Percentiles rank a stretch among this genome's conserved stretches.
phyloP scores from a whole-genome alignment of 371 early-diverging fungal genomes.

The Mucor indicus region DNA sequence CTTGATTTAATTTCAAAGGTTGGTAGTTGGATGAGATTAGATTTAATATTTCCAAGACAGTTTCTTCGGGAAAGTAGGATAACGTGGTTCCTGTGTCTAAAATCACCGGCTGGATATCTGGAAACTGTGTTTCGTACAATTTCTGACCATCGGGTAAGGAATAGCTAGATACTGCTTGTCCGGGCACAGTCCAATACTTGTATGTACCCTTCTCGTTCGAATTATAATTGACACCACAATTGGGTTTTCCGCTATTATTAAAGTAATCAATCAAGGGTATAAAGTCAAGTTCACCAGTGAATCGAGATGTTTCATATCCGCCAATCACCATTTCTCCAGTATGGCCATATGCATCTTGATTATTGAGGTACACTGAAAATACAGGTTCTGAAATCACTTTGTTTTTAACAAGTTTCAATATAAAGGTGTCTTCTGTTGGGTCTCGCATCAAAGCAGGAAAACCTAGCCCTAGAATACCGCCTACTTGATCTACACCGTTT shows the following conservation, averaged over 20 bases:
- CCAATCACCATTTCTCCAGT: slow-evolving; percentile 54
- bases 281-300: slow-evolving; percentile 42
- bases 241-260: not conserved
- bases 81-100: slow-evolving; percentile 32
- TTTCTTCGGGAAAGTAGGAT: slow-evolving; percentile 17
- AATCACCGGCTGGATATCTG: slow-evolving; percentile 17
- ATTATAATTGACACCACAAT: not conserved
- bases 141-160: not conserved
- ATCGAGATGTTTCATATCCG: slow-evolving; percentile 49
- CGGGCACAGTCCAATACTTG: slow-evolving; percentile 36
- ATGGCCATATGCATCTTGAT: slow-evolving; percentile 12
- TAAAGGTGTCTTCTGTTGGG: slow-evolving; percentile 17
- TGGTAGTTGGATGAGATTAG: slow-evolving; percentile 10
- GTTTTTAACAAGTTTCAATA: slow-evolving; percentile 21
- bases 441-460: slow-evolving; percentile 22
- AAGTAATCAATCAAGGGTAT: slow-evolving; percentile 20
- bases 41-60: slow-evolving; percentile 1
- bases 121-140: slow-evolving; percentile 7
- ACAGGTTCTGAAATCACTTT: slow-evolving; percentile 29
- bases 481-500: not conserved
- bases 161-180: slow-evolving; percentile 6
- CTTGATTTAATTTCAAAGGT: slow-evolving; percentile 1
- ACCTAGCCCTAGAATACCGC: slow-evolving; percentile 44
- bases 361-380: slow-evolving; percentile 35
- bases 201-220: slow-evolving; percentile 1